A percentile compares a stretch with the other conserved stretches of the same genome.
Conservation (phyloP, 257 asterid species). For the Scutellaria minor region DNA sequence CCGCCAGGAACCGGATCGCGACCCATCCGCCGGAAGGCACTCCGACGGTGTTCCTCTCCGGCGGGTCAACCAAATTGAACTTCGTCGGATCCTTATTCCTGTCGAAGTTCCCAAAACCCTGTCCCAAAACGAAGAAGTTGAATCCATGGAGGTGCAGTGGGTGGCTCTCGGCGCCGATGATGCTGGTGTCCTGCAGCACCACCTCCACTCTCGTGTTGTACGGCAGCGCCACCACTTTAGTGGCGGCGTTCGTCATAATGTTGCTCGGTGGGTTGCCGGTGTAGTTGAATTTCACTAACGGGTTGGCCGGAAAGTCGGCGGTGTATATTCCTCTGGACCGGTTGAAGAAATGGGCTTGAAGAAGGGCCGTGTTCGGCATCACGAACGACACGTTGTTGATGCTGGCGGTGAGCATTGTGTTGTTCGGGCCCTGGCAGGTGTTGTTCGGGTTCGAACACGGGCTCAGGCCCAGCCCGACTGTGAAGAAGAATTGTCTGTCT, state of each 20-base stretch:
- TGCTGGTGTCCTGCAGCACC: conserved; percentile 71
- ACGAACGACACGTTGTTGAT: conserved; percentile 65
- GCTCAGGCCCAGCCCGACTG: conserved; percentile 64
- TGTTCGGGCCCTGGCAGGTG: conserved; percentile 68
- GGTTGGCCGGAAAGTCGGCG: conserved; percentile 63
- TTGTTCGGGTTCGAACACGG: conserved; percentile 47
- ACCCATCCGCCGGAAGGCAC: conserved; percentile 79
- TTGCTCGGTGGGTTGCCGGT: conserved; percentile 62
- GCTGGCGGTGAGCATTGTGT: conserved; percentile 54
- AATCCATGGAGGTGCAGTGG: conserved; percentile 75
- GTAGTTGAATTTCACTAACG: conserved; percentile 58
- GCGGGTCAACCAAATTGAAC: conserved; percentile 68
- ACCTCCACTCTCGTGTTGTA: conserved; percentile 58
- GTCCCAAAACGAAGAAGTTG: conserved; percentile 67
- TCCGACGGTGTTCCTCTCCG: conserved; percentile 64
- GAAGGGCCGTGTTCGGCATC: conserved; percentile 56
- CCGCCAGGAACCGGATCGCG: conserved; percentile 63
- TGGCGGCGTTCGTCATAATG: conserved; percentile 45
- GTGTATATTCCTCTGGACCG: conserved; percentile 61
- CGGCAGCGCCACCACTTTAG: conserved; percentile 53
- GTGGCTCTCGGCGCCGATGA: conserved; percentile 62
- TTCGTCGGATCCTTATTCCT: conserved; percentile 52
- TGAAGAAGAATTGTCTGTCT: conserved; percentile 56
- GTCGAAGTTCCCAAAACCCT: conserved; percentile 62
- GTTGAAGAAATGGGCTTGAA: conserved; percentile 65